phyloP scores from a whole-genome alignment of 345 rosid genomes.

The Salix dunnii region DNA sequence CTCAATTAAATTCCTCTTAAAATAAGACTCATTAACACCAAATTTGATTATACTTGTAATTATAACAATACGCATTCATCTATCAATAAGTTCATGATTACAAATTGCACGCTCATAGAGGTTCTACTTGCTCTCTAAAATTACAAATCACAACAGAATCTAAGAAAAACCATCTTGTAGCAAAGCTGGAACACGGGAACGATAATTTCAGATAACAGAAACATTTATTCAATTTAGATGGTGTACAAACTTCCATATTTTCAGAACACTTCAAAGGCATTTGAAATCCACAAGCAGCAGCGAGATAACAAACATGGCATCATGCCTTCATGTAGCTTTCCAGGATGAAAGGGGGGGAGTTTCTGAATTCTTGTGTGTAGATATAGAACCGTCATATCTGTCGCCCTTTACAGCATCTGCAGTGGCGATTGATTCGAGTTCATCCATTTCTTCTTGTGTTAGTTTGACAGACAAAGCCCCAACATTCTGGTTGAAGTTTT shows the following conservation, averaged over 20 bases:
- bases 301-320: background rate
- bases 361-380: conserved; percentile 38
- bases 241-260: background rate
- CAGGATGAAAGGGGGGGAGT: conserved; percentile 12
- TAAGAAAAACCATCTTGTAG: no score
- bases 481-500: conserved; percentile 52
- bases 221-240: no score
- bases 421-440: conserved; percentile 47
- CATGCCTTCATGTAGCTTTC: background rate
- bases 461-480: conserved; percentile 55
- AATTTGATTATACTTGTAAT: no score
- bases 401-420: conserved; percentile 44
- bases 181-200: no score
- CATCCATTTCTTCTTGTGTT: conserved; percentile 48
- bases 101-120: no score
- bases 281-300: background rate
- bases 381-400: conserved; percentile 18
- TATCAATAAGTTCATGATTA: no score
- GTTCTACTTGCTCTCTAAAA: no score
- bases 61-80: no score
- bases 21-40: no score
- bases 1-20: no score
- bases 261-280: background rate
- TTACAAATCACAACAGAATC: no score
- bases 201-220: no score